A percentile compares a stretch with the other conserved stretches of the same genome.
Evolutionary conservation across 768 basidiomycete species (phyloP).

Genomic region (Pisolithus albus): DNA sequence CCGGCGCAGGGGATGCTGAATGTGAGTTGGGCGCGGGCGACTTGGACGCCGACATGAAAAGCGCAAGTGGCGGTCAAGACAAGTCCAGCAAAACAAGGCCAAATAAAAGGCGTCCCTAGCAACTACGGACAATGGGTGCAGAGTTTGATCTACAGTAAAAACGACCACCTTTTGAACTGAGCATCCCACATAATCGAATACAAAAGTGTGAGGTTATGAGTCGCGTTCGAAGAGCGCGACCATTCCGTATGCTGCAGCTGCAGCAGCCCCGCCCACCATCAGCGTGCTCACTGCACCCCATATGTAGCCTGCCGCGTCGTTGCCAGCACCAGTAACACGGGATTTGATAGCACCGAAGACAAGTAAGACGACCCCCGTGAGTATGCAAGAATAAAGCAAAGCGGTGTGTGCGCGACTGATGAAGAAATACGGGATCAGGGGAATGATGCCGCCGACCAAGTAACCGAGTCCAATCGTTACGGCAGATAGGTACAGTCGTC

Average conservation of each 20-base stretch:
- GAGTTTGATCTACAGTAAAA: no score
- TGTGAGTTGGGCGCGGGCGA: constrained; percentile 24
- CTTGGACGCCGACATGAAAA: constrained; percentile 26
- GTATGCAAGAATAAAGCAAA: constrained; percentile 75
- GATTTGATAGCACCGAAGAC: constrained; percentile 90
- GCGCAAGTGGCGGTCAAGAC: constrained; percentile 4
- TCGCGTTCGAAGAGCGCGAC: neutral
- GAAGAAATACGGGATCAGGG: constrained; percentile 90
- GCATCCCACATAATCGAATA: no score
- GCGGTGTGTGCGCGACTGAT: constrained; percentile 60
- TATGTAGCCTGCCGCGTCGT: constrained; percentile 58
- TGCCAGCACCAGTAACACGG: constrained; percentile 76
- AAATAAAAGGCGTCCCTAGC: constrained; percentile 10
- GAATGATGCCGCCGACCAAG: constrained; percentile 88
- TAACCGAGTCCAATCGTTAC: constrained; percentile 95
- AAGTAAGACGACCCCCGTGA: constrained; percentile 82
- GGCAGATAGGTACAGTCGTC: constrained; percentile 82
- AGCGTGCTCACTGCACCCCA: constrained; percentile 86
- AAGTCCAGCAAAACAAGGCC: constrained; percentile 11
- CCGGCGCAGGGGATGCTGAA: constrained; percentile 27
- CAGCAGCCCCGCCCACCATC: constrained; percentile 85
- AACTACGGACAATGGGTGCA: no score
- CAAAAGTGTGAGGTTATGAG: neutral
- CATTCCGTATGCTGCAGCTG: constrained; percentile 62
- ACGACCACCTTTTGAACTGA: no score